Evolutionary conservation across 1,284 basidiomycete species (phyloP).

Genomic region (Apiotrichum mycotoxinovorans): DNA sequence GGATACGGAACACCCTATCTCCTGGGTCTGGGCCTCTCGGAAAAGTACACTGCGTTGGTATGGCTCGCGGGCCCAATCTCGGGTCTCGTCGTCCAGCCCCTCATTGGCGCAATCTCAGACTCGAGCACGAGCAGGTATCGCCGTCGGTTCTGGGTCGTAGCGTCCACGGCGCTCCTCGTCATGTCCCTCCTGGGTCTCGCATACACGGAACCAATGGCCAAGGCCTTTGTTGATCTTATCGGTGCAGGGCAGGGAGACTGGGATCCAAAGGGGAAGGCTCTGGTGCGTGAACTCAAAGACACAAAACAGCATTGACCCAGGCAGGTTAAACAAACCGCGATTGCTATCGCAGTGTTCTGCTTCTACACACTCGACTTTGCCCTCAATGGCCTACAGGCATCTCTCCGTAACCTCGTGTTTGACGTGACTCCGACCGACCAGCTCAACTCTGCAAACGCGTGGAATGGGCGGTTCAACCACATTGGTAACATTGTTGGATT

Average conservation of each 20-base stretch:
- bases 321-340: constrained; percentile 67
- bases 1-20: constrained; percentile 95
- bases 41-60: constrained; percentile 85
- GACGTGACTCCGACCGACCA: constrained; percentile 84
- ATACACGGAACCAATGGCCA: constrained; percentile 73
- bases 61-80: constrained; percentile 89
- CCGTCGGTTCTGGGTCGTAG: constrained; percentile 81
- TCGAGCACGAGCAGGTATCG: constrained; percentile 82
- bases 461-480: constrained; percentile 93
- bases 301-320: background rate
- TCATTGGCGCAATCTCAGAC: constrained; percentile 94
- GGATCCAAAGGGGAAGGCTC: constrained; percentile 70
- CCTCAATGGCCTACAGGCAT: constrained; percentile 85
- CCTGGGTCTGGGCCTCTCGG: constrained; percentile 79
- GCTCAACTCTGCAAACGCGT: constrained; percentile 90
- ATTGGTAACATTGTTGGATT: constrained; percentile 92
- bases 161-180: constrained; percentile 68
- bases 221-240: constrained; percentile 71
- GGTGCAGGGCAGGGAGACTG: constrained; percentile 78
- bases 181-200: constrained; percentile 61
- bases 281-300: constrained; percentile 52
- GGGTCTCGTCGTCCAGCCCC: constrained; percentile 87
- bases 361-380: constrained; percentile 95
- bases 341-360: constrained; percentile 78
- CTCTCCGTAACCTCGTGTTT: constrained; percentile 82